Evolutionary conservation across 2,329 filamentous ascomycete genomes (phyloP).

Genomic region (Tolypocladium endophyticum): DNA sequence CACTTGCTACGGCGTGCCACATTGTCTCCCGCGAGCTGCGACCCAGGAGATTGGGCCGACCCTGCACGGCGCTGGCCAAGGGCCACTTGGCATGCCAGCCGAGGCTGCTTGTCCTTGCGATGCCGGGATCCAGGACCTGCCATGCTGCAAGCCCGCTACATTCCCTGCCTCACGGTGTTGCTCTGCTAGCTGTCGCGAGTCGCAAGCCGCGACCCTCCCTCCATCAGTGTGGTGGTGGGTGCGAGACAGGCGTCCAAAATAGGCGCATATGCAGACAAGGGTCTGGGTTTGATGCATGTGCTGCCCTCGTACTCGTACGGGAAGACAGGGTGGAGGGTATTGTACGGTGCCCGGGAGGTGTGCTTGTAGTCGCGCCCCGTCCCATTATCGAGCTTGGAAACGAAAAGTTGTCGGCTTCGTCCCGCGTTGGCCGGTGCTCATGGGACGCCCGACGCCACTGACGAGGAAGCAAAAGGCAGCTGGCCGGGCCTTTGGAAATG

Average conservation of each 20-base stretch:
- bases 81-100: constrained; percentile 2
- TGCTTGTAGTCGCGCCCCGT: background rate
- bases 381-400: background rate
- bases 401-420: no score
- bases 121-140: background rate
- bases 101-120: background rate
- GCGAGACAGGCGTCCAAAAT: background rate
- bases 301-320: background rate
- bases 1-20: background rate
- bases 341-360: background rate
- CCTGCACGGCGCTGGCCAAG: constrained; percentile 2
- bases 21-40: background rate
- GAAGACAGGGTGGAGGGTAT: background rate
- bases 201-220: background rate
- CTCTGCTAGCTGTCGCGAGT: background rate
- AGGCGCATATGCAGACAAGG: background rate
- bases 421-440: background rate
- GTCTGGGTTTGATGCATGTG: background rate
- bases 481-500: background rate
- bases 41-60: constrained; percentile 7
- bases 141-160: background rate
- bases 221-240: background rate
- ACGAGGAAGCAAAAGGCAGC: background rate
- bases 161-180: background rate
- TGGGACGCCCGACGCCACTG: background rate